Evolutionary conservation across 2,329 filamentous ascomycete species (phyloP), one percentile per base, ranked within the genome.

Genomic region (Xenoacremonium recifei): DNA sequence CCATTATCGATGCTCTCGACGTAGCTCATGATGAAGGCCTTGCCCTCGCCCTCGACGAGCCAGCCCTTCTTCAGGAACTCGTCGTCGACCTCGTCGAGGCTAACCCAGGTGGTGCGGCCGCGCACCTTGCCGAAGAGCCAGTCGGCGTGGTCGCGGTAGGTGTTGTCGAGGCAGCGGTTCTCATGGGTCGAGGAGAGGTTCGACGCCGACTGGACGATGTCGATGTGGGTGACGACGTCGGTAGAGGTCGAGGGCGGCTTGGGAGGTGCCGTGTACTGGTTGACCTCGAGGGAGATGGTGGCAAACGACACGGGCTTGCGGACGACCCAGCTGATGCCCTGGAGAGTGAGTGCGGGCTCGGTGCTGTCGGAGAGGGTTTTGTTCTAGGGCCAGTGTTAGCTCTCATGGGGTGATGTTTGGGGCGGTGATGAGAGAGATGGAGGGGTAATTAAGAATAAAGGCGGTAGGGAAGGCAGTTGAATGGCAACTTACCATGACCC

Each of bases 51-150:
- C 47, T 79, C 81, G 38, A 75, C 71, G 13, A 80, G 56, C 76
- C 85, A 90, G 21, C 77, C 78, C 36, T 72, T 64, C 48, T 71
- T 72, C 40, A 84, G 70, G 42, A 68, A 79, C 4, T 72, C 77
- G 55, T 84, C 79, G n/a, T 69, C 62, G 27, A 80, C 63, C 15
- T 76, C 72, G 15, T 66, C 70, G 16, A 67, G 59, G 10, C 55
- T 60, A 44, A 79, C 52, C 61, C 75, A 82, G 34, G 71, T 66
- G 32, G 75, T 79, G 46, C 73, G 74, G 43, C 85, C 87, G 38
- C 71, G 70, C 48, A 93, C 76, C 41, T 68, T 70, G 44, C 90
- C 90, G 63, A 95, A 96, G 52, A 95, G 78, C 73, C 82, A 84
- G 71, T 96, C 89, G 18, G 69, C 70, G 71, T 91, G 87, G 49